Percentiles rank a stretch among this genome's conserved stretches.
Conservation (phyloP, 2,329 filamentous ascomycete species). For the Colletotrichum sidae region DNA sequence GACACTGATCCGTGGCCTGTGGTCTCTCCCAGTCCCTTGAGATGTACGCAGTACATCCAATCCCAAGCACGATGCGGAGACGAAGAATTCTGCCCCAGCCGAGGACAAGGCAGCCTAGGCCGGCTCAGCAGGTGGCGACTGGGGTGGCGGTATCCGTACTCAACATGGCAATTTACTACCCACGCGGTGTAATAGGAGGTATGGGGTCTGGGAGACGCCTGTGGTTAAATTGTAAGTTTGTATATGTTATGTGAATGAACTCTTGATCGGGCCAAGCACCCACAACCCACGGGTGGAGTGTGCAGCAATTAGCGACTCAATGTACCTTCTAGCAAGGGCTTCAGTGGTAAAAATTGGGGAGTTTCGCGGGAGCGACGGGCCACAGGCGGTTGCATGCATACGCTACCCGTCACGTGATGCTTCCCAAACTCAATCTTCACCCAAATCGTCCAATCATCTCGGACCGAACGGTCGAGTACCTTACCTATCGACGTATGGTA, state of each 20-base stretch:
- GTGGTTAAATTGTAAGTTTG: conserved; percentile 3
- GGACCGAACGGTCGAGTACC: not conserved
- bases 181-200: no score
- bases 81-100: no score
- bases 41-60: no score
- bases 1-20: no score
- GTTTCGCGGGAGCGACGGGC: conserved; percentile 33
- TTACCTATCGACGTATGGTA: not conserved
- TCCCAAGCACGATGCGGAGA: no score
- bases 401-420: conserved; percentile 27
- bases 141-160: no score
- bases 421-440: conserved; percentile 24
- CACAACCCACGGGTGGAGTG: conserved; percentile 5
- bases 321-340: conserved; percentile 21
- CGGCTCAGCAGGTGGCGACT: no score
- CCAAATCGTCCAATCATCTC: conserved; percentile 23
- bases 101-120: no score
- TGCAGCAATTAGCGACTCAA: not conserved
- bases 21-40: no score
- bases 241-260: not conserved
- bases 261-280: conserved; percentile 20
- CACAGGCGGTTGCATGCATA: conserved; percentile 37
- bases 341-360: conserved; percentile 33
- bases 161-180: no score
- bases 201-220: no score